phyloP scores from a whole-genome alignment of 805 yeast genomes.

The Wickerhamomyces subpelliculosus region DNA sequence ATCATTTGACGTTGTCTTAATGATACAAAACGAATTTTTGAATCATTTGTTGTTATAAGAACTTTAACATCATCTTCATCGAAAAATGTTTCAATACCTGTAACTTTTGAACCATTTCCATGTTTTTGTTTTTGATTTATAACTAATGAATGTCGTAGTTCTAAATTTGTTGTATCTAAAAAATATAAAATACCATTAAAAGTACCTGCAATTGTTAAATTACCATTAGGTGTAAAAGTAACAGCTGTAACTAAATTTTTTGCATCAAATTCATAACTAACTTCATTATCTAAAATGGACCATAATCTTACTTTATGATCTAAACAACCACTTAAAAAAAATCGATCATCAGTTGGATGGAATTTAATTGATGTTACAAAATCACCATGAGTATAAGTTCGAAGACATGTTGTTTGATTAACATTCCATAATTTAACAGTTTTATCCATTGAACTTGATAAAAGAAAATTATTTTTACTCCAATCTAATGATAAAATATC shows the following conservation, averaged over 20 bases:
- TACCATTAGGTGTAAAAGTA: constrained; percentile 60
- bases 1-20: constrained; percentile 46
- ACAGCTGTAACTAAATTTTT: constrained; percentile 69
- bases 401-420: constrained; percentile 54
- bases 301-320: constrained; percentile 74
- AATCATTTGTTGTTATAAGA: constrained; percentile 75
- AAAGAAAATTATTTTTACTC: constrained; percentile 78
- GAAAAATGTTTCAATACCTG: constrained; percentile 58
- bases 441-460: constrained; percentile 79
- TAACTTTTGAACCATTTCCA: constrained; percentile 51
- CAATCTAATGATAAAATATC: constrained; percentile 76
- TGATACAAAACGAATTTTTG: constrained; percentile 64
- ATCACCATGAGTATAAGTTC: constrained; percentile 66
- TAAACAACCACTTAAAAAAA: constrained; percentile 75
- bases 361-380: constrained; percentile 76
- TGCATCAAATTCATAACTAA: constrained; percentile 53
- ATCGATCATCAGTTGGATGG: constrained; percentile 82
- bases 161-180: constrained; percentile 59
- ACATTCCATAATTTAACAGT: constrained; percentile 84
- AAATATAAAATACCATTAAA: constrained; percentile 63
- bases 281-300: constrained; percentile 71
- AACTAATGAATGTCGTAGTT: constrained; percentile 36
- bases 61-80: constrained; percentile 32
- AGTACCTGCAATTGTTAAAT: constrained; percentile 63
- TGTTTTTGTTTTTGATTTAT: constrained; percentile 31